Evolutionary conservation across 495 filamentous ascomycete genomes (phyloP), one percentile per base, ranked within the genome.

Genomic region (Penicillium odoratum): DNA sequence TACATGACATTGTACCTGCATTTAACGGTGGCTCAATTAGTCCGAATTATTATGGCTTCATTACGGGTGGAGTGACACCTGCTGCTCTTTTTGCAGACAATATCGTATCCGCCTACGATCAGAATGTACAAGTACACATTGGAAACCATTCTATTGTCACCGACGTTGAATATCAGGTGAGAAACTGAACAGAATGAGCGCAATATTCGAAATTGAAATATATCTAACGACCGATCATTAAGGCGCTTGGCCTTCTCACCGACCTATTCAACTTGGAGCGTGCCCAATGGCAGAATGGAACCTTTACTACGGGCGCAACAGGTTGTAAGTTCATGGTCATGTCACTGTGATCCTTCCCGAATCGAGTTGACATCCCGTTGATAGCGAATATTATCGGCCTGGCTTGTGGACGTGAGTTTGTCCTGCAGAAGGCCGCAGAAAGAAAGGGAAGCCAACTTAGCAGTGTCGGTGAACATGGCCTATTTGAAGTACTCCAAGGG

Each of bases 291-390:
- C 65, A 75, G 4, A 78, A 79, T 59, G 74, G 77, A 10, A 92
- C 85, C 0, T 94, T 97, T 62, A 96, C 92, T 2, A 98, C 93
- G 0, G 93, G 93, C 1, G 93, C 90, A 2, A 97, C 93, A 3
- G 21, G 21, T 2, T 21, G 21, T 21, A 21, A 21, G 21, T 21
- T 21, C 21, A 21, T 21, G 21, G 21, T 21, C 21, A 21, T 21
- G 2, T 2, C 2, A 2, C 21, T 1, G 21, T 21, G 21, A 21
- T 2, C 21, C 21, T 21, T 21, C 21, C 21, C 21, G 21, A 21
- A 21, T 2, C 21, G 2, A 21, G 2, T 21, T 21, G 21, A 21
- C 21, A 21, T 21, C 21, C 21, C 21, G 21, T 1, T 1, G 2
- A 21, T 21, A 21, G 90, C 82, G 4, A 88, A 87, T 57, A 98